phyloP scores from a whole-genome alignment of 345 rosid genomes.

The Gossypium thurberi region DNA sequence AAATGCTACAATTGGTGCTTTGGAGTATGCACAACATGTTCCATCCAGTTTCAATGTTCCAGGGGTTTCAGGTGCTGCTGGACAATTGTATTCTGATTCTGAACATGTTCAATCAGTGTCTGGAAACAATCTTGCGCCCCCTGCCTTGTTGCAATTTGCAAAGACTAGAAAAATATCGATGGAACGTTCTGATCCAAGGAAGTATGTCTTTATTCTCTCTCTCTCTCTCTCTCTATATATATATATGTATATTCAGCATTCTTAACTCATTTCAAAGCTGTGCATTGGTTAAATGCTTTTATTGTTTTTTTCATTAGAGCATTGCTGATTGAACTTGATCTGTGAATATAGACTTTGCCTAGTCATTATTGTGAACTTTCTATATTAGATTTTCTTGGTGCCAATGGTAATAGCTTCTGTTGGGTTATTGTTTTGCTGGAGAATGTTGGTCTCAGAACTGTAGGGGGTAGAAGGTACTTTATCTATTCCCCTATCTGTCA shows the following conservation, averaged over 20 bases:
- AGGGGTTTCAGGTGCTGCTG: conserved; percentile 41
- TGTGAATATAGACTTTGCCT: background rate
- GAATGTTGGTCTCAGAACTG: background rate
- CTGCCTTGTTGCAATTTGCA: conserved; percentile 81
- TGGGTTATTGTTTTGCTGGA: background rate
- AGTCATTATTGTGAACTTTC: background rate
- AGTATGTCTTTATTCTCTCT: conserved; percentile 41
- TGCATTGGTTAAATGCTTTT: background rate
- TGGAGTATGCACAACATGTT: conserved; percentile 33
- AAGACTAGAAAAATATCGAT: conserved; percentile 85
- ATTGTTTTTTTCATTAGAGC: background rate
- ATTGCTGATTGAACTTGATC: background rate
- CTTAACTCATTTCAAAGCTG: background rate
- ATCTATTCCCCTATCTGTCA: background rate
- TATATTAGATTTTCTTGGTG: background rate
- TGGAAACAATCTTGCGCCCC: conserved; percentile 54
- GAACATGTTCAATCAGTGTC: conserved; percentile 58
- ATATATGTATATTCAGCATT: background rate
- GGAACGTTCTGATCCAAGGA: conserved; percentile 81
- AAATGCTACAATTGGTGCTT: conserved; percentile 28
- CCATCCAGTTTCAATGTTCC: conserved; percentile 36
- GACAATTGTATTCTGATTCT: conserved; percentile 55
- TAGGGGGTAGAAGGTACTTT: background rate
- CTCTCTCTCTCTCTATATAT: background rate
- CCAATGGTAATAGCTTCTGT: background rate